Base-by-base conservation (phyloP, 805 yeast genomes). In the Wickerhamomyces queroliae region DNA sequence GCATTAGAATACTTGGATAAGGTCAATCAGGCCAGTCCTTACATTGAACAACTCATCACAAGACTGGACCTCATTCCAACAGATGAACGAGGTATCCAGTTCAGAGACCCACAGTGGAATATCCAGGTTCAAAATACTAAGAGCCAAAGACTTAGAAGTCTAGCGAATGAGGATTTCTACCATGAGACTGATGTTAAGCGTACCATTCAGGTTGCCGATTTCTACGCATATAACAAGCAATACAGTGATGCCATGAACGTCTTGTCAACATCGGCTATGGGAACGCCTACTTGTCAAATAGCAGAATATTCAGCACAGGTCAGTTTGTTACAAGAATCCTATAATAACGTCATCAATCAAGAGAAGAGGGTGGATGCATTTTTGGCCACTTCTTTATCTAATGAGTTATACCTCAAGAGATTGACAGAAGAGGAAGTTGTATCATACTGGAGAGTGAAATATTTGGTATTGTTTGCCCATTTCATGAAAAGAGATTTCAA, bases 391-490 rank as follows among this genome's bases (percentile, higher is more conserved):
- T 42, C 56, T 3, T 28, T 41, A 24, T 45, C 57, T 3, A 52
- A 46, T 36, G 58, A 55, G 24, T 18, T 49, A 9, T 55, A 52
- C 16, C 12, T 38, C 16, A 52, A 55, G 29, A 47, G 53, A 41
- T 28, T 53, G 11, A 55, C 55, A 1, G 43, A 39, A 1, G 20
- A 26, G 2, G 63, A 59, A 37, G 46, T 52, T 7, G 28, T 35
- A 10, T 43, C 59, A 2, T 57, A 45, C 37, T 58, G 57, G 55
- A 50, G 54, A 39, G 47, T 57, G 5, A 49, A 50, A 18, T 47
- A 50, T 31, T 38, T 49, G 10, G 42, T 55, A 2, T 19, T 59
- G 5, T 47, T 51, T 43, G 49, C 57, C 2, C 35, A 51, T 12
- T 59, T 59, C 33, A 39, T 55, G 13, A 46, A 46, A 22, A 43